These are phyloP conservation scores for Gossypium raimondii DNA, from an alignment of 345 rosid species.

Conservation along the genomic window DNA sequence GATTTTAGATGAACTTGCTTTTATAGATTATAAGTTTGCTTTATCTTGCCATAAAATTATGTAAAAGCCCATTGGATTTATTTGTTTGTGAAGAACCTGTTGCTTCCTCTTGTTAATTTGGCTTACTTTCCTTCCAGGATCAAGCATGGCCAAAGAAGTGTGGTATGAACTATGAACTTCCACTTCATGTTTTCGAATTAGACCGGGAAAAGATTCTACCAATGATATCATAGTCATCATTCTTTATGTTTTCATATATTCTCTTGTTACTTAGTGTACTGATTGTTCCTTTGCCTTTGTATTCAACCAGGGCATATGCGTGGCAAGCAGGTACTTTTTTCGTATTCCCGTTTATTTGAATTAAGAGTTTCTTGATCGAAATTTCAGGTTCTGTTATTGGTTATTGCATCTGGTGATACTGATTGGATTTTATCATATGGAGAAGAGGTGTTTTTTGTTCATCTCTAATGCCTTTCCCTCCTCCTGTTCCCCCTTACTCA, in stretches of 20 bases:
- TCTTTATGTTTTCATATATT: background rate
- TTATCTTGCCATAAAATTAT: background rate
- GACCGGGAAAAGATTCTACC: background rate
- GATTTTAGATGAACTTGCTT: background rate
- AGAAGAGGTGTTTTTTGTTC: background rate
- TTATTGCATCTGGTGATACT: background rate
- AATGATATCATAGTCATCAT: background rate
- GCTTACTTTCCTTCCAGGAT: constrained; percentile 31
- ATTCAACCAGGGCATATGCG: constrained; percentile 41
- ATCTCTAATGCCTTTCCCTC: background rate
- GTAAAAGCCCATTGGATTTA: background rate
- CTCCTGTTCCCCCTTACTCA: background rate
- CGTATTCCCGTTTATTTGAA: constrained; percentile 1
- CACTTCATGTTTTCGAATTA: constrained; percentile 6
- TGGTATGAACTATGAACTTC: constrained; percentile 27
- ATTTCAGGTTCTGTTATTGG: background rate
- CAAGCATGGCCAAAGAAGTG: constrained; percentile 66
- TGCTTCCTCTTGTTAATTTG: background rate
- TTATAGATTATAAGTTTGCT: background rate
- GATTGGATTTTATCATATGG: background rate
- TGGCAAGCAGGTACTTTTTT: constrained; percentile 46
- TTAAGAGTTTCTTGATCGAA: background rate
- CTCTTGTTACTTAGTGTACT: background rate
- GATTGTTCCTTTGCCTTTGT: background rate
- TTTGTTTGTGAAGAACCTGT: background rate